phyloP scores from a whole-genome alignment of 2,329 filamentous ascomycete species.

The Lachnum nothofagi region DNA sequence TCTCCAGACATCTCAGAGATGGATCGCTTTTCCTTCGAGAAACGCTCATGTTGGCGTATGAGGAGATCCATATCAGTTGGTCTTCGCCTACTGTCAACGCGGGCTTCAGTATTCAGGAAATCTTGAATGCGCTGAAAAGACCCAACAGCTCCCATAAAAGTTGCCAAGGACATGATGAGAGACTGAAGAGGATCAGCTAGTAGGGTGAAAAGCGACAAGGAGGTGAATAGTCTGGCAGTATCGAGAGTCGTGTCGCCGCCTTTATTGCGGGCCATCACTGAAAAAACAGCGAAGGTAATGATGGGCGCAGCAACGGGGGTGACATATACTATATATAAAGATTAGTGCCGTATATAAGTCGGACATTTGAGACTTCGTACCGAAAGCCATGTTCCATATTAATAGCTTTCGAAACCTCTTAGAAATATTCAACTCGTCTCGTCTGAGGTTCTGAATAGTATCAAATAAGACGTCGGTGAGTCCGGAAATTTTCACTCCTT shows the following conservation, averaged over 20 bases:
- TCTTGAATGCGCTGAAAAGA: slow-evolving; percentile 26
- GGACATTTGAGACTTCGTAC: background rate
- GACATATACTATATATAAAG: slow-evolving; percentile 5
- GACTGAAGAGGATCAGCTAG: slow-evolving; percentile 18
- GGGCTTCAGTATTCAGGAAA: slow-evolving; percentile 19
- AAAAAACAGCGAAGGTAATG: slow-evolving; percentile 12
- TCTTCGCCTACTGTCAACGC: slow-evolving; percentile 3
- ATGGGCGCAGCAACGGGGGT: slow-evolving; percentile 7
- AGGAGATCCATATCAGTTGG: background rate
- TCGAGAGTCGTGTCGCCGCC: background rate
- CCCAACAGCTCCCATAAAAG: slow-evolving; percentile 15
- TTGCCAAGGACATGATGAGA: slow-evolving; percentile 21
- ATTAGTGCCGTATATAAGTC: background rate
- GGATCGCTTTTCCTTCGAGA: background rate
- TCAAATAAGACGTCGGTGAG: slow-evolving; percentile 32
- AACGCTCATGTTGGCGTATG: background rate
- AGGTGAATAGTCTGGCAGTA: slow-evolving; percentile 21
- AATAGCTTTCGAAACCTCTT: slow-evolving; percentile 14
- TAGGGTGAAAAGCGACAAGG: slow-evolving; percentile 25
- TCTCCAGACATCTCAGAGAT: background rate
- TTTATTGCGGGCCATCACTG: slow-evolving; percentile 6
- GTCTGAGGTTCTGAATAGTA: slow-evolving; percentile 29
- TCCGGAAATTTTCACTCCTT: slow-evolving; percentile 43
- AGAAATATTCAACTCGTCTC: slow-evolving; percentile 16
- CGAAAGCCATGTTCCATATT: slow-evolving; percentile 6